phyloP scores from a whole-genome alignment of 805 yeast species.

The Debaryomyces tyrocola region DNA sequence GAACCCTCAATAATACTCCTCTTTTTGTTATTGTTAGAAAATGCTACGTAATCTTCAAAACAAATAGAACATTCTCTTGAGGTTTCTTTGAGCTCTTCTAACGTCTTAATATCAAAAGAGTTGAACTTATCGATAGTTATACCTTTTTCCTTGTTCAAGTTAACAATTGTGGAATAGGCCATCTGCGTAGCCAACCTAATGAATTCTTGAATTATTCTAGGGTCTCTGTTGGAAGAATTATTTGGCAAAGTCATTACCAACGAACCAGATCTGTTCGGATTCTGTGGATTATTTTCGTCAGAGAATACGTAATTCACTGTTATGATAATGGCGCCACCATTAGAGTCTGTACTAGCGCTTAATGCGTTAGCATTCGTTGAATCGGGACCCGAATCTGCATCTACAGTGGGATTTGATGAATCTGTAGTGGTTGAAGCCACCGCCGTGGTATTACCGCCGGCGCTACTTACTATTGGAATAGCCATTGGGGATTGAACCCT shows the following conservation, averaged over 20 bases:
- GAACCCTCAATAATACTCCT: constrained; percentile 6
- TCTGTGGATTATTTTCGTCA: constrained; percentile 37
- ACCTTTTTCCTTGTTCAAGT: constrained; percentile 51
- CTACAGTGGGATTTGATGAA: neutral
- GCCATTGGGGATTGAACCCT: neutral
- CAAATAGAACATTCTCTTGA: constrained; percentile 58
- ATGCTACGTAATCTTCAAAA: constrained; percentile 49
- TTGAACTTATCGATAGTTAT: constrained; percentile 54
- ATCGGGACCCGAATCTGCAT: constrained; percentile 2
- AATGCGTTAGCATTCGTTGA: constrained; percentile 2
- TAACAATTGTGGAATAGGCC: constrained; percentile 63
- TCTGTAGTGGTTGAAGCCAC: neutral
- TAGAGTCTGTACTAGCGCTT: constrained; percentile 3
- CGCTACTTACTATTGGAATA: neutral
- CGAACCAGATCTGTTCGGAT: constrained; percentile 53
- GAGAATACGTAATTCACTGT: constrained; percentile 46
- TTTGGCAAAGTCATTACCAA: constrained; percentile 68
- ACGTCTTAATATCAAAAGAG: constrained; percentile 39
- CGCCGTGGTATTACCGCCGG: neutral
- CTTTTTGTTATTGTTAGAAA: constrained; percentile 10
- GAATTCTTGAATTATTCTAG: constrained; percentile 58
- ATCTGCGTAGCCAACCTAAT: constrained; percentile 68
- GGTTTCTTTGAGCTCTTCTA: constrained; percentile 1
- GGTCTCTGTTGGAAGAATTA: constrained; percentile 57
- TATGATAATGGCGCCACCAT: constrained; percentile 37